Conservation (phyloP, 257 asterid genomes). For the Nicotiana tomentosiformis region DNA sequence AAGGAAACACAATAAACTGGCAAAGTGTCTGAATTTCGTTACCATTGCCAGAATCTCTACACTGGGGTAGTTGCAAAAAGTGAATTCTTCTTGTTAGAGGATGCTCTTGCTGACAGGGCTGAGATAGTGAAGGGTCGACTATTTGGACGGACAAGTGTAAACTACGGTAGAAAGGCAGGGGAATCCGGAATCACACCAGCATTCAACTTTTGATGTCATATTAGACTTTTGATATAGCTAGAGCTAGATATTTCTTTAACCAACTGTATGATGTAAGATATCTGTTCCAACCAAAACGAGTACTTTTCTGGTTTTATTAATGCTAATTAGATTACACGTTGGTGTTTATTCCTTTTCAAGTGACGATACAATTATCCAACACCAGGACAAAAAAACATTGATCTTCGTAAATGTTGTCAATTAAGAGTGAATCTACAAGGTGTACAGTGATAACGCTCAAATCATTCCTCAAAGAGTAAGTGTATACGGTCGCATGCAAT, state of each 20-base stretch:
- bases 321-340: background rate
- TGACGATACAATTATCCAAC: background rate
- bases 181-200: background rate
- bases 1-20: background rate
- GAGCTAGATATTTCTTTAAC: background rate
- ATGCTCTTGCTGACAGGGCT: background rate
- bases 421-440: background rate
- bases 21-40: background rate
- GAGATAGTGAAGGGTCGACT: background rate
- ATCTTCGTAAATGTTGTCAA: background rate
- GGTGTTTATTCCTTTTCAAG: background rate
- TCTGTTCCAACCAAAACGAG: background rate
- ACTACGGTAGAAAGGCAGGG: background rate
- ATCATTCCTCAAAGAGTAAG: too few relatives aligned
- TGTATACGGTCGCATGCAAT: too few relatives aligned
- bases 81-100: slow-evolving; percentile 1
- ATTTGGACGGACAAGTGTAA: background rate
- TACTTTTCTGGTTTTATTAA: background rate
- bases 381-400: background rate
- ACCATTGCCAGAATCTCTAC: background rate
- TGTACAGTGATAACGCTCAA: background rate
- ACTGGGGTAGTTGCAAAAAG: background rate
- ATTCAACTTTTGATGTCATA: background rate
- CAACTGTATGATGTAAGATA: background rate
- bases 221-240: slow-evolving; percentile 1